These are phyloP conservation scores for Rhazya stricta DNA, from an alignment of 257 asterid species.

Conservation along the genomic window DNA sequence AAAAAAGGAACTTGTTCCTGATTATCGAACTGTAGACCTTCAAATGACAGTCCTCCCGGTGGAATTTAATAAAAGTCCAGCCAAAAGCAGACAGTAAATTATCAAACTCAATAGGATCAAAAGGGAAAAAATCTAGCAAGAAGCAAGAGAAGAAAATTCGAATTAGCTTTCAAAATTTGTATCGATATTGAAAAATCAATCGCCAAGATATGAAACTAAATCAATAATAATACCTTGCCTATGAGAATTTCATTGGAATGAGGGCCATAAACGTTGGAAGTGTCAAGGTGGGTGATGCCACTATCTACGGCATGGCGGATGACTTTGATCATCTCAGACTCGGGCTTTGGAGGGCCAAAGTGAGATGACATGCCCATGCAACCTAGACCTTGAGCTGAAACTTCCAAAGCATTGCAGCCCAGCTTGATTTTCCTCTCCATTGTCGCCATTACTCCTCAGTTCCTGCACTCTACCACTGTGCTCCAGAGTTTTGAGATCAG, in stretches of 20 bases:
- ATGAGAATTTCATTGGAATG: constrained; percentile 17
- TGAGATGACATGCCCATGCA: constrained; percentile 16
- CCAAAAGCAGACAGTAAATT: neutral
- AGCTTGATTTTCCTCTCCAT: constrained; percentile 17
- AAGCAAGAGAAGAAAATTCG: too few relatives aligned
- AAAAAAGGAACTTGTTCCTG: too few relatives aligned
- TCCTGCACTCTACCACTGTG: too few relatives aligned
- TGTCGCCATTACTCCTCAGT: neutral
- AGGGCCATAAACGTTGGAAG: constrained; percentile 24
- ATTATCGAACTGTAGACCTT: too few relatives aligned
- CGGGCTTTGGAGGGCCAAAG: constrained; percentile 21
- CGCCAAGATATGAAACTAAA: neutral
- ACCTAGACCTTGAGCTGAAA: constrained; percentile 24
- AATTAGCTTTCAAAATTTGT: too few relatives aligned
- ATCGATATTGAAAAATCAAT: too few relatives aligned
- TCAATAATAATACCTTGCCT: constrained; percentile 7
- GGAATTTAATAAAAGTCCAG: too few relatives aligned
- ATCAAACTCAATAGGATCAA: neutral
- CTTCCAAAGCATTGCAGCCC: constrained; percentile 26
- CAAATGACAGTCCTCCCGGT: too few relatives aligned
- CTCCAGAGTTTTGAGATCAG: too few relatives aligned
- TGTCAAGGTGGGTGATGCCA: constrained; percentile 24
- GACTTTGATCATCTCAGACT: constrained; percentile 18
- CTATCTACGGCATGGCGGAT: constrained; percentile 22
- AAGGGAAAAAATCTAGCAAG: too few relatives aligned